Base-by-base conservation (phyloP, 805 yeast genomes). In the Lachancea nothofagi region DNA sequence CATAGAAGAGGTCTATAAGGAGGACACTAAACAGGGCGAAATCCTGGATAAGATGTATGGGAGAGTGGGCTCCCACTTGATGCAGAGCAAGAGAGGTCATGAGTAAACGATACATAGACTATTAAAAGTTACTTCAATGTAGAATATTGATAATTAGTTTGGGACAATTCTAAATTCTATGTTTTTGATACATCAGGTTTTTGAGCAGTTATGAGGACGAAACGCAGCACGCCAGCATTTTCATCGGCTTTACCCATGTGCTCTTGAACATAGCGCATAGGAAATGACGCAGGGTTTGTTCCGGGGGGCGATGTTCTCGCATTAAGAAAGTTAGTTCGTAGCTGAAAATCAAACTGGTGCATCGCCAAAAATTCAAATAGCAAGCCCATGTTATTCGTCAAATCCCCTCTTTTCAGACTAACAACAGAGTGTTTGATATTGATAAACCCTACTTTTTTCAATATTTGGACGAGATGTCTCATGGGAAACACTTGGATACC, bases 21-120 rank as follows among this genome's bases (percentile, higher is more conserved):
- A 74, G 43, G 80, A 75, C 46, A 31, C 31, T 2, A 58, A 51
- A 3, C 47, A 73, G 32, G 70, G 66, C 0, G 50, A 43, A 23
- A 41, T 45, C 27, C 37, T 73, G 8, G 67, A 68, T 22, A 36
- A 44, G 3, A 66, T 67, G 33, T 57, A 58, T 26, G 48, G 53
- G 29, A 39, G 55, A 48, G 20, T 50, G 33, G 38, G 63, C 54
- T 31, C 49, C 21, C 48, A 46, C 22, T 41, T 47, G 21, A 41
- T 44, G 36, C 39, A 47, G 36, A 31, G 38, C 8, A 37, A 40
- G 15, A 25, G 15, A 22, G 21, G 10, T 17, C 33, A 24, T 19
- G 36, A 38, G 19, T 31, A 27, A 36, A 19, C 17, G 29, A 23
- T 24, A 29, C 32, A 25, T 21, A 29, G 27, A 18, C 14, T 28